A percentile compares a stretch with the other conserved stretches of the same genome.
phyloP scores from a whole-genome alignment of 1,284 basidiomycete genomes.

The Retiboletus flavoniger region DNA sequence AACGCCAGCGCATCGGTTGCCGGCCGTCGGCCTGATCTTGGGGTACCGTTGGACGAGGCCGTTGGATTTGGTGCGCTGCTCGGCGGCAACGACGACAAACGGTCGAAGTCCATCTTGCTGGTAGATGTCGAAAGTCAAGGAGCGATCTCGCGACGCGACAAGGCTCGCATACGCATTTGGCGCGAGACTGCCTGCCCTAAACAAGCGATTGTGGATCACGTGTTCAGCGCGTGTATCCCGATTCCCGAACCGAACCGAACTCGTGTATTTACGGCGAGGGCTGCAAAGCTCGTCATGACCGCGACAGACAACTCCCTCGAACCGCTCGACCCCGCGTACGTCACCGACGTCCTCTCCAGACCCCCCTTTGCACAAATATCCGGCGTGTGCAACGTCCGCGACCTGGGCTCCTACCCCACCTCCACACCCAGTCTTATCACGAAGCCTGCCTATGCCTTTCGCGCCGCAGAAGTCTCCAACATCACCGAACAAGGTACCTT shows the following conservation, averaged over 20 bases:
- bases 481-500: slow-evolving; percentile 66
- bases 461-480: slow-evolving; percentile 66
- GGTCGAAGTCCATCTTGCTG: slow-evolving; percentile 41
- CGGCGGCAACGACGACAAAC: slow-evolving; percentile 55
- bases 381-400: slow-evolving; percentile 71
- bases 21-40: slow-evolving; percentile 44
- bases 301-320: slow-evolving; percentile 42
- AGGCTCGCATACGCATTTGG: slow-evolving; percentile 15
- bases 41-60: slow-evolving; percentile 44
- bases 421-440: slow-evolving; percentile 47
- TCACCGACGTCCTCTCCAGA: slow-evolving; percentile 57
- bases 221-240: slow-evolving; percentile 21
- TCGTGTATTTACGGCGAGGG: not conserved
- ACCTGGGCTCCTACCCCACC: slow-evolving; percentile 63
- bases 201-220: slow-evolving; percentile 19
- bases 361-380: slow-evolving; percentile 66
- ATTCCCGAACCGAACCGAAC: not conserved
- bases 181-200: slow-evolving; percentile 49
- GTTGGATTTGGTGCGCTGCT: slow-evolving; percentile 61
- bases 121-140: slow-evolving; percentile 11
- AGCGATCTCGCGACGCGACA: slow-evolving; percentile 29
- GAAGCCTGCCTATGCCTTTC: slow-evolving; percentile 55
- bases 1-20: slow-evolving; percentile 61
- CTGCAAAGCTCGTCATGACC: slow-evolving; percentile 18
- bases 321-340: slow-evolving; percentile 63